phyloP scores from a whole-genome alignment of 2,329 filamentous ascomycete species.

The Colletotrichum tanaceti region DNA sequence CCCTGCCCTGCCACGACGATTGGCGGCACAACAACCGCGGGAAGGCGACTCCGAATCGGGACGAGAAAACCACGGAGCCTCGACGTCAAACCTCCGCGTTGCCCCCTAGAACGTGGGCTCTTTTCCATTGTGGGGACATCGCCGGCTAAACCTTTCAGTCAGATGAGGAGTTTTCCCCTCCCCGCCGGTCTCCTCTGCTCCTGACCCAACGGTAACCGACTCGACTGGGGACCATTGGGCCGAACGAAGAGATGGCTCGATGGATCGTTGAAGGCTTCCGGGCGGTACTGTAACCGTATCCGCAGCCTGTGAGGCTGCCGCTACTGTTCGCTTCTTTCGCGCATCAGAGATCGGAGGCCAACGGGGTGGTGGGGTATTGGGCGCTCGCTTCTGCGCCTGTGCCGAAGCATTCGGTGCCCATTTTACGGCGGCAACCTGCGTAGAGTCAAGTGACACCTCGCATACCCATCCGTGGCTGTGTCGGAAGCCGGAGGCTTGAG shows the following conservation, averaged over 20 bases:
- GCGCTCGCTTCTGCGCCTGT: slow-evolving; percentile 28
- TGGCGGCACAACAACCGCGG: slow-evolving; percentile 28
- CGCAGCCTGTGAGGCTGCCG: slow-evolving; percentile 10
- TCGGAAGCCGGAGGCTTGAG: background rate
- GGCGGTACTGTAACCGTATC: slow-evolving; percentile 10
- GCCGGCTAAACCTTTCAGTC: slow-evolving; percentile 14
- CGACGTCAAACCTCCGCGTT: slow-evolving; percentile 32
- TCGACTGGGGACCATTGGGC: background rate
- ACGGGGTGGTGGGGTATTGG: background rate
- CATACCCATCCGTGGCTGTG: slow-evolving; percentile 10
- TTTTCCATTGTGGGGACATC: slow-evolving; percentile 30
- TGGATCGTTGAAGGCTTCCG: slow-evolving; percentile 6
- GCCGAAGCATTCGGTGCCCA: slow-evolving; percentile 5
- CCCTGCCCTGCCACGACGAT: background rate
- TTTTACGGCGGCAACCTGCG: slow-evolving; percentile 7
- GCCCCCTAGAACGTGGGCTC: slow-evolving; percentile 5
- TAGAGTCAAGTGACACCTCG: slow-evolving; percentile 35
- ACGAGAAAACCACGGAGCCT: slow-evolving; percentile 39
- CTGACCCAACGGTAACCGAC: background rate
- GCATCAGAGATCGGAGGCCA: slow-evolving; percentile 8
- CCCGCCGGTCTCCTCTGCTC: background rate
- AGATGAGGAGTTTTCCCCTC: background rate
- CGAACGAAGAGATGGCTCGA: background rate
- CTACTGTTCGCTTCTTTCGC: background rate
- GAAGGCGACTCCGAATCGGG: slow-evolving; percentile 35